Evolutionary conservation across 345 rosid species (phyloP).

Genomic region (Salix udensis): DNA sequence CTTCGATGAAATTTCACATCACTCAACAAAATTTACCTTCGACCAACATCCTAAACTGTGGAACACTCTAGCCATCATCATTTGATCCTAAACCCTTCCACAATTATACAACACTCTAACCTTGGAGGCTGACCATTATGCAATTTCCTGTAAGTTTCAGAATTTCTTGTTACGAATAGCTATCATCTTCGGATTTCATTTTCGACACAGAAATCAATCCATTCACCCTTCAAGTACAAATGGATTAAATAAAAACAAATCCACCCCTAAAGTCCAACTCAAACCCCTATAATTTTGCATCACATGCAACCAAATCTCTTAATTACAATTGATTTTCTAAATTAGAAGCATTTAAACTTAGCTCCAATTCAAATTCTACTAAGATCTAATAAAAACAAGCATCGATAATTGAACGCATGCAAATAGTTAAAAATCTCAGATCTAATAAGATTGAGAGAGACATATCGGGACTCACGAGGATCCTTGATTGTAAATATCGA

Average conservation of each 20-base stretch:
- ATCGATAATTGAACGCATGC: not conserved
- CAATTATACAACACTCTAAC: not conserved
- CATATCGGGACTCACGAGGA: slow-evolving; percentile 51
- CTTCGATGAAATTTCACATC: not conserved
- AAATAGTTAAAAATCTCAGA: not conserved
- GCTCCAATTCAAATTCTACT: not conserved
- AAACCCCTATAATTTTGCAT: not conserved
- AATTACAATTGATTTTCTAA: not conserved
- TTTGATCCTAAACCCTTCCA: not conserved
- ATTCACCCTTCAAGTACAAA: not conserved
- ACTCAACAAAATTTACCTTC: not conserved
- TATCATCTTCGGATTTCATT: not conserved
- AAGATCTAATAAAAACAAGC: not conserved
- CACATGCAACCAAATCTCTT: not conserved
- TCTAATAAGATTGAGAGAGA: not conserved
- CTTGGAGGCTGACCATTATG: not conserved
- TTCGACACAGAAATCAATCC: not conserved
- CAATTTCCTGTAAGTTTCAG: not conserved
- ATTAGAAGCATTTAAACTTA: not conserved
- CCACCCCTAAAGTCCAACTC: not conserved
- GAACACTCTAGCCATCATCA: not conserved
- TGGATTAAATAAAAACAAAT: not conserved
- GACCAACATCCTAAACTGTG: not conserved
- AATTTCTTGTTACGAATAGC: not conserved
- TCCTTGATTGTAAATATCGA: slow-evolving; percentile 92